A percentile compares a stretch with the other conserved stretches of the same genome.
Conservation (phyloP, 202 grass and related monocot species). For the Thinopyrum obtusiflorum region DNA sequence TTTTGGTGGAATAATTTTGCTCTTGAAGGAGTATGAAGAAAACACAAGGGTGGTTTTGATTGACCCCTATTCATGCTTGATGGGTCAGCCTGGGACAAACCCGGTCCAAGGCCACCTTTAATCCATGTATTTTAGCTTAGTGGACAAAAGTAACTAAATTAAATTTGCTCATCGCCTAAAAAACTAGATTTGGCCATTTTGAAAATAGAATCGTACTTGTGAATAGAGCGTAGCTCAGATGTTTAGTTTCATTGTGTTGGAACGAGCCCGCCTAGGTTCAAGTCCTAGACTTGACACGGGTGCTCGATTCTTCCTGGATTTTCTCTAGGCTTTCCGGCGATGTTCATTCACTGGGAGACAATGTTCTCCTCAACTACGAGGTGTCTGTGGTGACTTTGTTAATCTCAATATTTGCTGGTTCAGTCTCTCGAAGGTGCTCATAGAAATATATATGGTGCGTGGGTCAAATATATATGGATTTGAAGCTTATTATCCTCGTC, state of each 20-base stretch:
- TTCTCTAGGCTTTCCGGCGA: no score
- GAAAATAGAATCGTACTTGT: not conserved
- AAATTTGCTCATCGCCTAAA: not conserved
- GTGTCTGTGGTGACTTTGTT: no score
- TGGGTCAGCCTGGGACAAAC: not conserved
- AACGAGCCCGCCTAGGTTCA: no score
- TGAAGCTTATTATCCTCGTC: not conserved
- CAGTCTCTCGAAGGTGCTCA: not conserved
- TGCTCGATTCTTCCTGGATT: no score
- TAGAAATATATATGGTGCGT: not conserved
- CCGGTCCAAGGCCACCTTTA: not conserved
- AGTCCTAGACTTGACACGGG: no score
- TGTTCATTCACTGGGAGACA: no score
- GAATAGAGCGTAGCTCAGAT: not conserved
- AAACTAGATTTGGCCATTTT: not conserved
- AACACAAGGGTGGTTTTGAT: not conserved
- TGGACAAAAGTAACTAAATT: not conserved
- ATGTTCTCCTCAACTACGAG: no score
- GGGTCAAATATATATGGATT: no score
- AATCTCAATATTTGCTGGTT: not conserved
- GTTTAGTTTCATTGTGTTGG: no score
- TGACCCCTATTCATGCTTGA: not conserved
- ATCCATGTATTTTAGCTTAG: not conserved
- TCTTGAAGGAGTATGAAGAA: not conserved
- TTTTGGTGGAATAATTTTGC: not conserved